Percentiles rank a stretch among this genome's conserved stretches.
Conservation (phyloP, 139 green algal genomes). For the Zygnema circumcarinatum region DNA sequence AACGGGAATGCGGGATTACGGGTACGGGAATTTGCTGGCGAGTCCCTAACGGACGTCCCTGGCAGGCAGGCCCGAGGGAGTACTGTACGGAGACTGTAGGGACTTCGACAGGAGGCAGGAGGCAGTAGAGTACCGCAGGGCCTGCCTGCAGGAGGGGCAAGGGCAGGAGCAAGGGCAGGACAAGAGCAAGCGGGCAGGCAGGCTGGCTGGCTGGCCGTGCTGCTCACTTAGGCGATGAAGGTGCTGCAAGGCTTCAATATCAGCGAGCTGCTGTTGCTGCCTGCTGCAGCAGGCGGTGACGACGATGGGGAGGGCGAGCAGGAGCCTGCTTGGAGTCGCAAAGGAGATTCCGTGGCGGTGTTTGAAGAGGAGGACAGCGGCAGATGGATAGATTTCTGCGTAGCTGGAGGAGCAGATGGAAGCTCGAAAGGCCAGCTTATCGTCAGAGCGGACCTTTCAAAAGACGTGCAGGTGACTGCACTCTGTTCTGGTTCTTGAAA, state of each 20-base stretch:
- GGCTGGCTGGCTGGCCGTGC: neutral
- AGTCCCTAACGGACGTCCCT: too few relatives aligned
- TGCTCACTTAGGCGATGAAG: neutral
- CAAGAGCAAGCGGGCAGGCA: neutral
- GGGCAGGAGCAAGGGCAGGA: neutral
- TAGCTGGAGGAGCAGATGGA: neutral
- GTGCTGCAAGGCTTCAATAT: neutral
- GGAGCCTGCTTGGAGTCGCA: neutral
- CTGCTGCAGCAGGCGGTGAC: neutral
- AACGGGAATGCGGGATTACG: too few relatives aligned
- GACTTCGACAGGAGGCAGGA: neutral
- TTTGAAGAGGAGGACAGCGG: neutral
- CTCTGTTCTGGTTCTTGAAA: too few relatives aligned
- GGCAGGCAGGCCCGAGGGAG: too few relatives aligned
- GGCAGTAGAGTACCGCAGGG: neutral
- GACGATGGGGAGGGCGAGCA: neutral
- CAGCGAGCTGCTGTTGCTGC: neutral
- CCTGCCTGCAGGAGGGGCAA: neutral
- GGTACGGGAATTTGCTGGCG: too few relatives aligned
- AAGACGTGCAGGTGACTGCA: neutral
- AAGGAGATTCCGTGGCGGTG: neutral
- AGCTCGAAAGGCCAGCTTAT: neutral
- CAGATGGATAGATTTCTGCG: constrained; percentile 12
- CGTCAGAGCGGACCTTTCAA: neutral
- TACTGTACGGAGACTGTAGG: neutral